These are phyloP conservation scores for Sphagnum contortum DNA, from an alignment of 225 moss, liverwort and hornwort species.

Conservation along the genomic window DNA sequence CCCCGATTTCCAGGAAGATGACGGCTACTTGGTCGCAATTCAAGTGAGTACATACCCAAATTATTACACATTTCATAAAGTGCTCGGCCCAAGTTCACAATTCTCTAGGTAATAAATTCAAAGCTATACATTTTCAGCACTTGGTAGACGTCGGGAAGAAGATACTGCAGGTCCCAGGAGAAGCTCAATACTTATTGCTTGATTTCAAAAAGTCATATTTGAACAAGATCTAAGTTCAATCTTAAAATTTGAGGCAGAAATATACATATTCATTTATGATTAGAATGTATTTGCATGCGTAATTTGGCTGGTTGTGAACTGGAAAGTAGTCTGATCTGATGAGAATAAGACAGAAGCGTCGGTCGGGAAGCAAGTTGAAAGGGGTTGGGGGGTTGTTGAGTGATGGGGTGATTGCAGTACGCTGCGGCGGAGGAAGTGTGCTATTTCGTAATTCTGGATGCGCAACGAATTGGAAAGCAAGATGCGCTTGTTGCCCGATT, in stretches of 20 bases:
- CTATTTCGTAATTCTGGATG: slow-evolving; percentile 28
- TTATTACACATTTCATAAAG: background rate
- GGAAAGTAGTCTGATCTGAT: too few relatives aligned
- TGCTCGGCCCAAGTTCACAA: background rate
- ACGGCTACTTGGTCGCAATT: slow-evolving; percentile 20
- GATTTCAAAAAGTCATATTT: too few relatives aligned
- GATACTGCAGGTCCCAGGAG: background rate
- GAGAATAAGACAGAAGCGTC: too few relatives aligned
- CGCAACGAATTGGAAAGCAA: slow-evolving; percentile 12
- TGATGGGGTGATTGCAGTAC: slow-evolving; percentile 12
- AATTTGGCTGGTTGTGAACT: too few relatives aligned
- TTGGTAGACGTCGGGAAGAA: background rate
- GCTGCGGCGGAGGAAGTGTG: slow-evolving; percentile 21
- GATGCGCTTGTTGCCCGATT: slow-evolving; percentile 19
- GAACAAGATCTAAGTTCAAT: too few relatives aligned
- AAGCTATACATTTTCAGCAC: too few relatives aligned
- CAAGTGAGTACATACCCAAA: slow-evolving; percentile 11
- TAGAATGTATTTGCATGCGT: too few relatives aligned
- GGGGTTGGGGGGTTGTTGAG: background rate
- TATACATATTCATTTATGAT: too few relatives aligned
- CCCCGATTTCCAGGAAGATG: slow-evolving; percentile 22
- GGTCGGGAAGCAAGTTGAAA: background rate
- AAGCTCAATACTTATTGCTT: background rate
- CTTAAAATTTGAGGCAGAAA: too few relatives aligned
- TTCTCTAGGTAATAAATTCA: too few relatives aligned